Evolutionary conservation across 441 rosid genomes (phyloP).

Genomic region (Euphorbia celastroides): DNA sequence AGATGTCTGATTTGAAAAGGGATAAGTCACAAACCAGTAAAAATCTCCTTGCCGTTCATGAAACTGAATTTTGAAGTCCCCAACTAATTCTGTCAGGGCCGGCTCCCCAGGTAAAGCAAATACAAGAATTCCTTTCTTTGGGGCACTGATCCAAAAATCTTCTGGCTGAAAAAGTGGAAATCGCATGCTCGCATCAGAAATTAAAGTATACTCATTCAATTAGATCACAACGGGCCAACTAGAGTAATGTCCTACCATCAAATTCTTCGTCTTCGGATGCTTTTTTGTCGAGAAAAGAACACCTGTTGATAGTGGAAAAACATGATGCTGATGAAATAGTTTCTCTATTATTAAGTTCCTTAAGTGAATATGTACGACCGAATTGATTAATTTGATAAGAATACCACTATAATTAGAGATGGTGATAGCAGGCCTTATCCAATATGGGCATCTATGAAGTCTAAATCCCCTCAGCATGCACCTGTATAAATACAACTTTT

Average conservation of each 20-base stretch:
- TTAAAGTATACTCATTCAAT: slow-evolving; percentile 4
- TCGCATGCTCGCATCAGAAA: slow-evolving; percentile 17
- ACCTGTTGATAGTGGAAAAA: slow-evolving; percentile 37
- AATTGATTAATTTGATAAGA: neutral
- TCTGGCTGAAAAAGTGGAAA: slow-evolving; percentile 52
- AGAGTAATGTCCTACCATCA: slow-evolving; percentile 41
- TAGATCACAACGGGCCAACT: slow-evolving; percentile 1
- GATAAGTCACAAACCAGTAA: slow-evolving; percentile 51
- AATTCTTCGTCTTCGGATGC: slow-evolving; percentile 72
- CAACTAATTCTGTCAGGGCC: slow-evolving; percentile 66
- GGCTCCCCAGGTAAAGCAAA: slow-evolving; percentile 91
- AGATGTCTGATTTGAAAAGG: neutral
- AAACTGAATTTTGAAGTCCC: slow-evolving; percentile 84
- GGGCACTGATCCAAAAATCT: slow-evolving; percentile 81
- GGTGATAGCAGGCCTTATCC: slow-evolving; percentile 78
- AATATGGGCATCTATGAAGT: slow-evolving; percentile 73
- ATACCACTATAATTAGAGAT: slow-evolving; percentile 69
- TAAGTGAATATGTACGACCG: neutral
- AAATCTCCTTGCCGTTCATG: slow-evolving; percentile 86
- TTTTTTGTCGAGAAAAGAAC: slow-evolving; percentile 70
- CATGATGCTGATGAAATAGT: neutral
- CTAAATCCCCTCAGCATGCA: slow-evolving; percentile 90
- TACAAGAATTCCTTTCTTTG: slow-evolving; percentile 64
- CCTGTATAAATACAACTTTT: slow-evolving; percentile 34
- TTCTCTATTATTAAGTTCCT: neutral